Conservation (phyloP, 108 stramenopile genomes). For the Nitzschia inconspicua region DNA sequence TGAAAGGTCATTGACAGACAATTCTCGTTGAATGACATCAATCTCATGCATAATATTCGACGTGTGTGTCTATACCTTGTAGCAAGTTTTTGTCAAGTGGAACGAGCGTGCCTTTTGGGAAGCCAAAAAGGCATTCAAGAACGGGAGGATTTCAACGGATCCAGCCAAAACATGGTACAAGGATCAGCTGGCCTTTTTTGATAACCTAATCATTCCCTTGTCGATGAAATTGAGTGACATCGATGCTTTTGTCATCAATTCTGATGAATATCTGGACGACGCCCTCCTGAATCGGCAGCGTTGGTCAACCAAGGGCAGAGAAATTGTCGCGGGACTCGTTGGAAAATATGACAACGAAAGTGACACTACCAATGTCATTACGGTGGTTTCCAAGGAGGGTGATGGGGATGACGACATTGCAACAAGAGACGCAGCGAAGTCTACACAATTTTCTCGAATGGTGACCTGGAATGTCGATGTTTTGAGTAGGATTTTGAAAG, state of each 20-base stretch:
- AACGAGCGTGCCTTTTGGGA: slow-evolving; percentile 38
- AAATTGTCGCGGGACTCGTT: slow-evolving; percentile 32
- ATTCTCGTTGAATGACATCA: too few species aligned
- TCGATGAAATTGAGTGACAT: slow-evolving; percentile 35
- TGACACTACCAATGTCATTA: slow-evolving; percentile 9
- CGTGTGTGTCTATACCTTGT: not conserved
- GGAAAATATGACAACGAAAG: slow-evolving; percentile 5
- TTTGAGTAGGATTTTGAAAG: slow-evolving; percentile 15
- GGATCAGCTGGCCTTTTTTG: slow-evolving; percentile 31
- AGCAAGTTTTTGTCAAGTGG: slow-evolving; percentile 23
- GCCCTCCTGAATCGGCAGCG: slow-evolving; percentile 27
- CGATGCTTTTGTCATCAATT: slow-evolving; percentile 31
- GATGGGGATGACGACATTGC: not conserved
- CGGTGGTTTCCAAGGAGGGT: slow-evolving; percentile 17
- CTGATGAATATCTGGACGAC: slow-evolving; percentile 30
- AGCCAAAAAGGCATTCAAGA: slow-evolving; percentile 28
- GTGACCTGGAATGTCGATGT: slow-evolving; percentile 39
- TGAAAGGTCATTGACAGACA: too few species aligned
- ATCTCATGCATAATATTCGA: too few species aligned
- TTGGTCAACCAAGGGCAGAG: slow-evolving; percentile 49
- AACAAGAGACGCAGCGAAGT: not conserved
- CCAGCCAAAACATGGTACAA: slow-evolving; percentile 34
- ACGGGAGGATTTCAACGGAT: slow-evolving; percentile 21
- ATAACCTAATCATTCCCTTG: slow-evolving; percentile 38
- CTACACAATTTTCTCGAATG: slow-evolving; percentile 22